phyloP scores from a whole-genome alignment of 2,329 filamentous ascomycete species.

The Ophidiomyces ophidiicola region DNA sequence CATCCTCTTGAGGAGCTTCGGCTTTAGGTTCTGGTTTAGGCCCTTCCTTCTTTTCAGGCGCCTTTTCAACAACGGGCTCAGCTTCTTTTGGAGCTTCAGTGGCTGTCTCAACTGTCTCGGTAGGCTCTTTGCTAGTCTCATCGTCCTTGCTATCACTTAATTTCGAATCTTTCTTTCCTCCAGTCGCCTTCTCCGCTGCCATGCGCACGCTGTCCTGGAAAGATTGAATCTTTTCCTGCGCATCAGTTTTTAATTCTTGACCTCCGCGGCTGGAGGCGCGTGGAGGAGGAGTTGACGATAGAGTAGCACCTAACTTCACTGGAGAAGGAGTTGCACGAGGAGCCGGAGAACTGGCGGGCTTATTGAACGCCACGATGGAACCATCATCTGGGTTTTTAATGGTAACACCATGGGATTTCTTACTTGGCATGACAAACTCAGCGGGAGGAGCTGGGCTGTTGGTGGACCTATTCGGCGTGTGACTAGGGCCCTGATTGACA shows the following conservation, averaged over 20 bases:
- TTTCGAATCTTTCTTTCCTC: constrained; percentile 14
- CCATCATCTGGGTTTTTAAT: constrained; percentile 80
- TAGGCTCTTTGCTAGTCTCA: constrained; percentile 17
- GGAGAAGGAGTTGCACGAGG: constrained; percentile 45
- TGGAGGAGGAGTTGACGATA: constrained; percentile 69
- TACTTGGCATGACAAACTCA: constrained; percentile 50
- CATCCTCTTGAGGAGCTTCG: constrained; percentile 28
- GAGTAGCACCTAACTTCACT: constrained; percentile 41
- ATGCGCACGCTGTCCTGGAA: constrained; percentile 44
- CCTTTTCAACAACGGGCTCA: constrained; percentile 16
- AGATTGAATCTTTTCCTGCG: constrained; percentile 65
- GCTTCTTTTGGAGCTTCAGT: constrained; percentile 23
- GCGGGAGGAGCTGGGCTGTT: constrained; percentile 50
- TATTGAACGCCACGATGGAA: constrained; percentile 57
- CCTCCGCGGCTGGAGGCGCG: constrained; percentile 56
- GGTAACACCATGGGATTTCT: constrained; percentile 61
- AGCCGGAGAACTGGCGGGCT: constrained; percentile 52
- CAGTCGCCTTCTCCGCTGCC: constrained; percentile 22
- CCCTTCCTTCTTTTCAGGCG: constrained; percentile 20
- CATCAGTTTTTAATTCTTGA: constrained; percentile 63
- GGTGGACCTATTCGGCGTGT: constrained; percentile 45
- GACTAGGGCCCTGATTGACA: constrained; percentile 17
- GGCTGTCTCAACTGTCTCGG: constrained; percentile 11
- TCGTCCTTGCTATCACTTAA: constrained; percentile 22
- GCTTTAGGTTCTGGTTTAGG: constrained; percentile 29